A percentile compares a stretch with the other conserved stretches of the same genome.
Conservation (phyloP, 495 filamentous ascomycete species). For the Chaetomidium leptoderma region DNA sequence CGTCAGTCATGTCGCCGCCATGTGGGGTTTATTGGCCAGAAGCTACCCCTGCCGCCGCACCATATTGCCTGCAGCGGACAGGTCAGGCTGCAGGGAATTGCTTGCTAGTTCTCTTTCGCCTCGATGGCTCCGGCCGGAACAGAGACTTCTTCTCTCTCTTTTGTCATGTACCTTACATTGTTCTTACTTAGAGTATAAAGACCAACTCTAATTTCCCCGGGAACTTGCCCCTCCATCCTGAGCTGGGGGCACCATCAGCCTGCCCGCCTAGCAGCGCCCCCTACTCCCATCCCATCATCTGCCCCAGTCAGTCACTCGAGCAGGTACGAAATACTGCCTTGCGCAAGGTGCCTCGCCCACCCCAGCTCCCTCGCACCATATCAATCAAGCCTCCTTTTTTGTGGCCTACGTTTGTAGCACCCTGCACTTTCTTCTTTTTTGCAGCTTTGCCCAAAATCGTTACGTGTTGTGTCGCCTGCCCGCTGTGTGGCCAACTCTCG, state of each 20-base stretch:
- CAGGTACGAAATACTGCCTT: constrained; percentile 12
- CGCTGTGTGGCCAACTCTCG: constrained; percentile 8
- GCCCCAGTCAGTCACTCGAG: constrained; percentile 1
- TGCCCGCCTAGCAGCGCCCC: constrained; percentile 38
- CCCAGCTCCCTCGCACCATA: constrained; percentile 10
- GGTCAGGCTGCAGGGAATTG: constrained; percentile 29
- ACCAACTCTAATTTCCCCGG: constrained; percentile 37
- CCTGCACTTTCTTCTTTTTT: neutral
- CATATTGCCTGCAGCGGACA: constrained; percentile 16
- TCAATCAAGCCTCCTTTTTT: neutral
- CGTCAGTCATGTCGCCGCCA: constrained; percentile 21
- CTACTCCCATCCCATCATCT: constrained; percentile 4
- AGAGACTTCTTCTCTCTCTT: constrained; percentile 20
- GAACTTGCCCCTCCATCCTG: constrained; percentile 39
- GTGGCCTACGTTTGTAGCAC: neutral
- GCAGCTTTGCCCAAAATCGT: constrained; percentile 5
- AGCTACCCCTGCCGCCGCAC: constrained; percentile 19
- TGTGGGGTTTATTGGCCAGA: constrained; percentile 21
- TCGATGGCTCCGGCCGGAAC: constrained; percentile 28
- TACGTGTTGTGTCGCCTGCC: neutral
- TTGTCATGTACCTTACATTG: constrained; percentile 21
- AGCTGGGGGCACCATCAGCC: constrained; percentile 42
- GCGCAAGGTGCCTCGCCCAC: constrained; percentile 12
- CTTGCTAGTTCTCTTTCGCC: constrained; percentile 22
- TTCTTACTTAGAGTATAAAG: constrained; percentile 42